These are phyloP conservation scores for Lathyrus sativus DNA, from an alignment of 306 rosid genomes.

Conservation along the genomic window DNA sequence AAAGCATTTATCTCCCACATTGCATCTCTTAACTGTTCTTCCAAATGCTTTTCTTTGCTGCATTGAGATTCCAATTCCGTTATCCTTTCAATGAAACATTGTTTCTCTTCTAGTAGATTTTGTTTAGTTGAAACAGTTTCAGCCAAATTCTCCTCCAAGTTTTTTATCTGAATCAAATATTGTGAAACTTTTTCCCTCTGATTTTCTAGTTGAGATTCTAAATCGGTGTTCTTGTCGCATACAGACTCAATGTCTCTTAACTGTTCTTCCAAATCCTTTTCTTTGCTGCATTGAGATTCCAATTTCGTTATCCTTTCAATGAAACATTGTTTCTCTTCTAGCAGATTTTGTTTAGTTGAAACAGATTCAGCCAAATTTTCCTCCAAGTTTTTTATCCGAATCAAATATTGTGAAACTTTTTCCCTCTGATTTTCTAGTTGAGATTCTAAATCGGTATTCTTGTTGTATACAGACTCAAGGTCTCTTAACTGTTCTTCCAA, in stretches of 20 bases:
- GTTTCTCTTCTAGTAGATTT: constrained; percentile 42
- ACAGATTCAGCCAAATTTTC: constrained; percentile 42
- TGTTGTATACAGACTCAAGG: constrained; percentile 32
- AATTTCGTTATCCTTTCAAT: constrained; percentile 42
- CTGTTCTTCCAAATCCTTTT: constrained; percentile 45
- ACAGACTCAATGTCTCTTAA: constrained; percentile 34
- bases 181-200: constrained; percentile 39
- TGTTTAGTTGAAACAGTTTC: constrained; percentile 34
- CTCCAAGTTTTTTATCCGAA: constrained; percentile 38
- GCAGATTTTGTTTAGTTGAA: constrained; percentile 25
- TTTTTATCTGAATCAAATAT: constrained; percentile 32
- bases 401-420: constrained; percentile 35
- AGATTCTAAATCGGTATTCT: constrained; percentile 44
- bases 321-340: constrained; percentile 45
- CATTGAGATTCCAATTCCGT: constrained; percentile 54
- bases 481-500: constrained; percentile 43
- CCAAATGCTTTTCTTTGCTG: constrained; percentile 40
- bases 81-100: constrained; percentile 34
- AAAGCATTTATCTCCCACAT: constrained; percentile 14
- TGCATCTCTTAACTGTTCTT: constrained; percentile 37
- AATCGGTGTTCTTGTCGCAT: constrained; percentile 38
- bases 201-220: constrained; percentile 43
- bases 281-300: constrained; percentile 47
- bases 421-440: constrained; percentile 42
- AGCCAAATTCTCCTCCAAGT: constrained; percentile 45